phyloP scores from a whole-genome alignment of 192 early-diverging fungal genomes.

The Umbelopsis ramanniana region DNA sequence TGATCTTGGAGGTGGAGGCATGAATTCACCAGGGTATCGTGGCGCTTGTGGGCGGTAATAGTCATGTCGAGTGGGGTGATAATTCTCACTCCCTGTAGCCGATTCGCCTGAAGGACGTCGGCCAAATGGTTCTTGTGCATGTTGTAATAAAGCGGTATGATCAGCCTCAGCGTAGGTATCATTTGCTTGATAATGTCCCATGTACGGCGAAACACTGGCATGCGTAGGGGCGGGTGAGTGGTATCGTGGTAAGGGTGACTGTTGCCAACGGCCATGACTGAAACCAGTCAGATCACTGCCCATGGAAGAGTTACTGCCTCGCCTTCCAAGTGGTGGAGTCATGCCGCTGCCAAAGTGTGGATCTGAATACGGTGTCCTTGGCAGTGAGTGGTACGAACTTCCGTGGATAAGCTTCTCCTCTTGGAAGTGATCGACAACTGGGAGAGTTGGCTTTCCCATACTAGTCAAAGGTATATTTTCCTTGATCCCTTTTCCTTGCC shows the following conservation, averaged over 20 bases:
- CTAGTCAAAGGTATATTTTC: constrained; percentile 22
- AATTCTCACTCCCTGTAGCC: not conserved
- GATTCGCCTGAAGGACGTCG: constrained; percentile 11
- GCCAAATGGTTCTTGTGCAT: not conserved
- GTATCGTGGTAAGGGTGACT: constrained; percentile 8
- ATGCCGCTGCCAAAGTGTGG: not conserved
- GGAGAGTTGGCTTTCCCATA: constrained; percentile 30
- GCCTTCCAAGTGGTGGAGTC: constrained; percentile 13
- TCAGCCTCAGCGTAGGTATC: not conserved
- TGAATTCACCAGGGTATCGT: not conserved
- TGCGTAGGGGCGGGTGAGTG: not conserved
- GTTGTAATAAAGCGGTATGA: constrained; percentile 1
- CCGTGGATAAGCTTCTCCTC: constrained; percentile 16
- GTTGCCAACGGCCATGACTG: not conserved
- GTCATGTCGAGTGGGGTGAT: not conserved
- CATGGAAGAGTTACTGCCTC: constrained; percentile 26
- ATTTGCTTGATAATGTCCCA: not conserved
- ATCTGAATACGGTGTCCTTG: constrained; percentile 4
- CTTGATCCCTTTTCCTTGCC: constrained; percentile 18
- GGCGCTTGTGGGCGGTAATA: not conserved
- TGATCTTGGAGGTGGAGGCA: not conserved
- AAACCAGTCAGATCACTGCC: constrained; percentile 24
- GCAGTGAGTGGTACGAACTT: not conserved
- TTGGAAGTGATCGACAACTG: constrained; percentile 10
- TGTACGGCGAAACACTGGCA: not conserved